Percentiles rank a stretch among this genome's conserved stretches.
Conservation (phyloP, 202 grass and related monocot genomes). For the Eragrostis tef region DNA sequence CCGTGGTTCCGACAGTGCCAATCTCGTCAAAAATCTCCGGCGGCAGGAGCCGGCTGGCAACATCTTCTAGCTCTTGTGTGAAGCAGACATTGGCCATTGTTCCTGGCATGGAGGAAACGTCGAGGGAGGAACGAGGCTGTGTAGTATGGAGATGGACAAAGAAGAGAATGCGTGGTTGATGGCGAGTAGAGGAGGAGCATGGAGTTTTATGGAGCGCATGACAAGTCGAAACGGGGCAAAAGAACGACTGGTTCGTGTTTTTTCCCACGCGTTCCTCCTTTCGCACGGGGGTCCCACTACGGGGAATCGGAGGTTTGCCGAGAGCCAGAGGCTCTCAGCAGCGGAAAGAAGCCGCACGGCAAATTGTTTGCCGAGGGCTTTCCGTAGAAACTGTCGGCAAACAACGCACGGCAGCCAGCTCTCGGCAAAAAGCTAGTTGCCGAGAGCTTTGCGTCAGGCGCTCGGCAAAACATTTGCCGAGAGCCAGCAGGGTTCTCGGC, state of each 20-base stretch:
- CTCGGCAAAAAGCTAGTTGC: no score
- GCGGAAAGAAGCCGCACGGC: no score
- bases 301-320: no score
- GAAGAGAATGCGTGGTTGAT: background rate
- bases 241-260: background rate
- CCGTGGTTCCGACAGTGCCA: slow-evolving; percentile 21
- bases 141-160: background rate
- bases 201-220: background rate
- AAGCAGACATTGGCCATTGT: slow-evolving; percentile 8
- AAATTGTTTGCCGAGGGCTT: no score
- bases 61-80: slow-evolving; percentile 42
- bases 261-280: background rate
- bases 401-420: no score
- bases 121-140: background rate
- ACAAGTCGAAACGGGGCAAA: background rate
- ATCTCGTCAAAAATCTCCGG: slow-evolving; percentile 49
- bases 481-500: no score
- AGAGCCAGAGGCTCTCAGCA: no score
- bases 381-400: no score
- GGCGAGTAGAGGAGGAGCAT: background rate
- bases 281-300: no score
- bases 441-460: no score
- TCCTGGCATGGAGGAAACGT: background rate
- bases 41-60: slow-evolving; percentile 50
- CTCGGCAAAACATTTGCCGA: no score